Base-by-base conservation (phyloP, 2,329 filamentous ascomycete species). In the Botrytis cinerea region DNA sequence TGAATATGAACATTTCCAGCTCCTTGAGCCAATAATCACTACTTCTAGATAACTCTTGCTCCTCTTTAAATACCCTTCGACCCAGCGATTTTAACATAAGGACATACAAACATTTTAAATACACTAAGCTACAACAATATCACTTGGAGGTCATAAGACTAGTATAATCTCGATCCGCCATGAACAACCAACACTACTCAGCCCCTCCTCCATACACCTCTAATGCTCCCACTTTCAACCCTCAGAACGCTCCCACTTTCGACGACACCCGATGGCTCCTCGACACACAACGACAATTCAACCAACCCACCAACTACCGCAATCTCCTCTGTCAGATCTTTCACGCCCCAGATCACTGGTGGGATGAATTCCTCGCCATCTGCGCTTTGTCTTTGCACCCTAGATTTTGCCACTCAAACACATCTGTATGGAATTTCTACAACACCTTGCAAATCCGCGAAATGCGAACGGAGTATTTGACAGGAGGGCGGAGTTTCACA, bases 381-480 rank as follows among this genome's bases (percentile, higher is more conserved):
- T 51, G 45, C 35, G 16, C n/a, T 48, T 20, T 51, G 3, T 16
- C 35, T 51, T 2, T 48, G 22, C 45, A 38, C 35, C 28, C 63
- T 6, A 66, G 35, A 38, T 66, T 48, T 2, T 25, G 28, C 20
- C 20, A 38, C 20, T 35, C 45, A 38, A 35, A 18, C 28, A 66
- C 45, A n/a, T 51, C 63, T 48, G 28, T 66, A 1, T 66, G 63
- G 63, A 48, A 51, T 5, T 66, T 48, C 63, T 66, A 66, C 32
- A 51, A 8, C 20, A n/a, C 45, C 9, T 48, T 22, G 5, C 63
- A 51, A n/a, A 35, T 66, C 9, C 32, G 18, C 1, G 32, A 28
- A 9, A 51, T 38, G 63, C 45, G 63, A 38, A 9, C 63, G 12
- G 63, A 66, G 35, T 66, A 35, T 38, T 35, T 66, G 22, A 48